These are phyloP conservation scores for Myxozyma neglecta DNA, from an alignment of 805 yeast species.

Conservation along the genomic window DNA sequence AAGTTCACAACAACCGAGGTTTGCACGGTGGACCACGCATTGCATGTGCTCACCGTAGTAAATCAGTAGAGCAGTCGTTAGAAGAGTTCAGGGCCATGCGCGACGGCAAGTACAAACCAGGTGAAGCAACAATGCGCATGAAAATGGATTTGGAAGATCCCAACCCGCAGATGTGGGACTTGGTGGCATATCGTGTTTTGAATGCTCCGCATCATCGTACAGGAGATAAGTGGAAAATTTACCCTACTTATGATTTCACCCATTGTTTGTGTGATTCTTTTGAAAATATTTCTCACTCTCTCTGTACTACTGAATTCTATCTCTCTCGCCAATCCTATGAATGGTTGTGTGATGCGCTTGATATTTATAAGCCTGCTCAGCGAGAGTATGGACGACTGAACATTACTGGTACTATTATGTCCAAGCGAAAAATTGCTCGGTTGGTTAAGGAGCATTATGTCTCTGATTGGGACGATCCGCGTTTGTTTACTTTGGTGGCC, in stretches of 20 bases:
- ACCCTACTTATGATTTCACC: slow-evolving; percentile 98
- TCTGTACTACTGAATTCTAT: slow-evolving; percentile 94
- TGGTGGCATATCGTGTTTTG: slow-evolving; percentile 93
- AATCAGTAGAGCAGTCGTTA: slow-evolving; percentile 72
- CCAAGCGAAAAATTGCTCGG: slow-evolving; percentile 94
- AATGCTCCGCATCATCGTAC: slow-evolving; percentile 94
- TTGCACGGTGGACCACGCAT: slow-evolving; percentile 86
- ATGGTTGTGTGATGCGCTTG: slow-evolving; percentile 95
- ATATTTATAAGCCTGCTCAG: slow-evolving; percentile 97
- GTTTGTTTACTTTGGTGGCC: slow-evolving; percentile 91
- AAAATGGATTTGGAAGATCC: slow-evolving; percentile 88
- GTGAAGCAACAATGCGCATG: slow-evolving; percentile 95
- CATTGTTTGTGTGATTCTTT: slow-evolving; percentile 98
- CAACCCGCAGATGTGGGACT: slow-evolving; percentile 99
- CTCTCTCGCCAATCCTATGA: slow-evolving; percentile 93
- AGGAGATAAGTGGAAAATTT: slow-evolving; percentile 95
- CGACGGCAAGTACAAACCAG: slow-evolving; percentile 83
- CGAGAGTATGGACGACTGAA: slow-evolving; percentile 97
- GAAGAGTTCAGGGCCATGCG: slow-evolving; percentile 85
- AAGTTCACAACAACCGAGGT: slow-evolving; percentile 88
- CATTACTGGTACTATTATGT: slow-evolving; percentile 88
- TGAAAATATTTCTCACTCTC: slow-evolving; percentile 92
- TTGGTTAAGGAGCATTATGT: slow-evolving; percentile 79
- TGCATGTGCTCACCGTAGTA: slow-evolving; percentile 74
- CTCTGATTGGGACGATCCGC: slow-evolving; percentile 98